Evolutionary conservation across 2,329 filamentous ascomycete species (phyloP), one percentile per base, ranked within the genome.

Genomic region (Corinectria fuckeliana): DNA sequence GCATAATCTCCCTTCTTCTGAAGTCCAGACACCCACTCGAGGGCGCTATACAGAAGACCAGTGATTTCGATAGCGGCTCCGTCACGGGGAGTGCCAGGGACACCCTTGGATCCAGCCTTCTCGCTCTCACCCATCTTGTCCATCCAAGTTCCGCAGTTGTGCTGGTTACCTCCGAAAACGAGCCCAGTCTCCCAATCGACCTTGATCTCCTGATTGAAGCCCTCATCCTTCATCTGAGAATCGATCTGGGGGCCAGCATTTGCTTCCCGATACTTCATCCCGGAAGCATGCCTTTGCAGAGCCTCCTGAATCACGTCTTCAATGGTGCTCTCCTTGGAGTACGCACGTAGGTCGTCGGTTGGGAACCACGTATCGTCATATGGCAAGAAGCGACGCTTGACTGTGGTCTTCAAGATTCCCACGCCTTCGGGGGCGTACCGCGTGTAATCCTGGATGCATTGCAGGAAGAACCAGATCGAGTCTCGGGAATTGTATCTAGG

Each of bases 41-140:
- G 81, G 5, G 91, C 89, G 79, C 93, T 98, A 81, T 97, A 99
- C 16, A 95, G 82, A 56, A 99, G 85, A 47, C 95, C 96, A 1
- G 90, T 97, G 72, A 99, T 98, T 75, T 99, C 95, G 56, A 99
- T 86, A 18, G 95, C 93, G 39, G 95, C 93, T 26, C 95, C 95
- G 74, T 99, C 96, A 69, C 96, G 90, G 45, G 95, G 95, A n/a
- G 95, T 99, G 8, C 93, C 95, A 1, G 95, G 96, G 18, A 97
- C 82, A 49, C 95, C 96, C 79, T 97, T 98, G 71, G 89, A 97
- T 58, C 91, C 90, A 14, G 96, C 95, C 62, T 89, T 91, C 64
- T 91, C 88, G 63, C 93, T 97, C 76, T 99, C 95, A n/a, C 95
- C 95, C 95, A 99, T 99, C 84, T 99, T 99, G 82, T 99, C 95